phyloP scores from a whole-genome alignment of 1,284 basidiomycete species.

The Fomes fomentarius region DNA sequence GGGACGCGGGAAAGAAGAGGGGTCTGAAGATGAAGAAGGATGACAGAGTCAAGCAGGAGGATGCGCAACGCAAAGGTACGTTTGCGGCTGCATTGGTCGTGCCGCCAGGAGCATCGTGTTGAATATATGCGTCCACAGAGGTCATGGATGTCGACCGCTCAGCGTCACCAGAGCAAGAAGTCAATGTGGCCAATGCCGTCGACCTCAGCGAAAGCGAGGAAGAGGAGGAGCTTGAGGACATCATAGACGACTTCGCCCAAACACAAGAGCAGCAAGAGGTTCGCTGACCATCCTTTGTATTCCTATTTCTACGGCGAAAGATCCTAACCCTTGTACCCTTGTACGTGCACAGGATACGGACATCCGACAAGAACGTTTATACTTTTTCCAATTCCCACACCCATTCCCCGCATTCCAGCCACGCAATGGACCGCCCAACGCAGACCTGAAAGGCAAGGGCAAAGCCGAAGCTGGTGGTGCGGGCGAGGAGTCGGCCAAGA shows the following conservation, averaged over 20 bases:
- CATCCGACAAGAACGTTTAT: constrained; percentile 69
- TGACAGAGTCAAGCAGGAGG: constrained; percentile 38
- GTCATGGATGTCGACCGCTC: constrained; percentile 34
- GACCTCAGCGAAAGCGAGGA: constrained; percentile 86
- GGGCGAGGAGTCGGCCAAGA: constrained; percentile 34
- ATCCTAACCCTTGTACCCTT: too few species aligned
- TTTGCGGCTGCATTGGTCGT: background rate
- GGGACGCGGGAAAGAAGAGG: constrained; percentile 44
- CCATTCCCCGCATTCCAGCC: constrained; percentile 81
- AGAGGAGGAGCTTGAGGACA: constrained; percentile 84
- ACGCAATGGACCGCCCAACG: constrained; percentile 25
- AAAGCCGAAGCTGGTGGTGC: constrained; percentile 22
- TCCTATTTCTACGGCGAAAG: too few species aligned
- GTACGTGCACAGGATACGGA: constrained; percentile 51
- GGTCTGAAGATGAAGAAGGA: constrained; percentile 47
- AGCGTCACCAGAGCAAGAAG: constrained; percentile 35
- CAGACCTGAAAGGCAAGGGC: constrained; percentile 41
- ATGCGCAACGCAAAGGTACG: constrained; percentile 43
- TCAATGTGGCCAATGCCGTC: constrained; percentile 72
- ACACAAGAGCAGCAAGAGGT: constrained; percentile 46
- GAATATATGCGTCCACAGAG: constrained; percentile 16
- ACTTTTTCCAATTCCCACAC: constrained; percentile 93
- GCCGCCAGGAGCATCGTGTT: background rate
- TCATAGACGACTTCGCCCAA: constrained; percentile 79
- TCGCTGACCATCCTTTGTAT: constrained; percentile 9